Conservation (phyloP, 2,329 filamentous ascomycete genomes). For the Pseudogymnoascus sp. region DNA sequence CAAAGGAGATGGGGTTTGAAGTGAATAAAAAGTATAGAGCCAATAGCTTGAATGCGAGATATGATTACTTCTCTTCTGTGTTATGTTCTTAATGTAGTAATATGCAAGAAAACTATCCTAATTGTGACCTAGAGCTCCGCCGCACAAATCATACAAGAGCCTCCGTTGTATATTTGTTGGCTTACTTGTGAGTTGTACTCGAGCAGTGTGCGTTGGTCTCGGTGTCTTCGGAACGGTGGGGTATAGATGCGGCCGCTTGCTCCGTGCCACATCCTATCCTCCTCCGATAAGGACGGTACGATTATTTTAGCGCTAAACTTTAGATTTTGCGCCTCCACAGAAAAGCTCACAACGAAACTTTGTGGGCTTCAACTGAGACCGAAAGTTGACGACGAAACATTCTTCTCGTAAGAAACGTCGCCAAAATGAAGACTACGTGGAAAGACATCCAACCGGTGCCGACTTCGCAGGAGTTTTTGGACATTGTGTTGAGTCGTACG, state of each 20-base stretch:
- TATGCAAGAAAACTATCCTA: not conserved
- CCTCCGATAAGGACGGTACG: constrained; percentile 8
- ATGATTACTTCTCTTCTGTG: not conserved
- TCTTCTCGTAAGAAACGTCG: constrained; percentile 7
- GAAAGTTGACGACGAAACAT: constrained; percentile 8
- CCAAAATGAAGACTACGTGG: constrained; percentile 56
- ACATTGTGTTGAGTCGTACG: constrained; percentile 91
- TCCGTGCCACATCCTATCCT: not conserved
- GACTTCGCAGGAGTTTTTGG: constrained; percentile 89
- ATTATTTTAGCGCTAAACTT: constrained; percentile 11
- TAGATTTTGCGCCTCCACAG: constrained; percentile 11
- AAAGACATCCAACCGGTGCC: constrained; percentile 82
- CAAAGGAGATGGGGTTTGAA: not conserved
- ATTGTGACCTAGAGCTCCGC: not conserved
- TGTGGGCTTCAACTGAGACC: constrained; percentile 8
- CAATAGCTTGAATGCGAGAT: not conserved
- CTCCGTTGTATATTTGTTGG: not conserved
- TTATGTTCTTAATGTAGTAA: not conserved
- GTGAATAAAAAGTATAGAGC: not conserved
- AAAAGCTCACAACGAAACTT: constrained; percentile 9
- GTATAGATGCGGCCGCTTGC: constrained; percentile 2
- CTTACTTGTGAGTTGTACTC: not conserved
- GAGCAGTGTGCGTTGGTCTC: not conserved
- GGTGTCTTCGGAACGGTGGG: not conserved
- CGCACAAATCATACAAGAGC: not conserved